Evolutionary conservation across 352 stramenopile species (phyloP), one percentile per base, ranked within the genome.

Genomic region (Paralagenidium karlingii): DNA sequence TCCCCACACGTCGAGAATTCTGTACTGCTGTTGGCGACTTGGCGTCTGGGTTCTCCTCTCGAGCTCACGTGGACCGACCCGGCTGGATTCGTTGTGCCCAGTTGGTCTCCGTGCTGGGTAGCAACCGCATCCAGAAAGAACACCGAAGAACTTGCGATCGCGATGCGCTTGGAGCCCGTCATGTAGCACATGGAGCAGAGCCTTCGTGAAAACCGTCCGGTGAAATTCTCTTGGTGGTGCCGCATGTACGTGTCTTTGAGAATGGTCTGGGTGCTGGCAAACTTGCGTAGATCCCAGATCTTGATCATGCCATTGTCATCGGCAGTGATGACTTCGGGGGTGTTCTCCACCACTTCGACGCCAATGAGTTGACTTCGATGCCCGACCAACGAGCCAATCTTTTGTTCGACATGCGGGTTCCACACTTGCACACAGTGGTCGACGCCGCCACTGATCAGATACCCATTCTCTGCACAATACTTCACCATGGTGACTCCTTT

Each of bases 381-480:
- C 0, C 63, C 65, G 11, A 49, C 30, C 5, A 82, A 40, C 16
- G 54, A 58, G 2, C 58, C 65, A 29, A 82, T 65, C 29, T 75
- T 68, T 24, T 65, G 56, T 21, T 78, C 63, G 9, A 80, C 52
- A 27, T 74, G 64, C 15, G 68, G 65, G 34, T 73, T 82, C 68
- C 68, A 82, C 12, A 82, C 51, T 20, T 77, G 56, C 0, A 82
- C 34, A 13, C 45, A 55, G 27, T 80, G 65, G 30, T 80, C 68
- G 16, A 76, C 32, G 8, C 68, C 68, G 3, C 49, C 65, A 19
- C 63, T 82, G 28, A 80, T 40, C 4, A 82, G 29, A 25, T 82
- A 82, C 11, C 63, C 56, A 20, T 65, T 68, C 5, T 73, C 45
- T 2, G 47, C 19, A 16, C 48, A 66, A 34, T 74, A 82, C n/a